Evolutionary conservation across 139 green algal species (phyloP).

Genomic region (Haematococcus sp.): DNA sequence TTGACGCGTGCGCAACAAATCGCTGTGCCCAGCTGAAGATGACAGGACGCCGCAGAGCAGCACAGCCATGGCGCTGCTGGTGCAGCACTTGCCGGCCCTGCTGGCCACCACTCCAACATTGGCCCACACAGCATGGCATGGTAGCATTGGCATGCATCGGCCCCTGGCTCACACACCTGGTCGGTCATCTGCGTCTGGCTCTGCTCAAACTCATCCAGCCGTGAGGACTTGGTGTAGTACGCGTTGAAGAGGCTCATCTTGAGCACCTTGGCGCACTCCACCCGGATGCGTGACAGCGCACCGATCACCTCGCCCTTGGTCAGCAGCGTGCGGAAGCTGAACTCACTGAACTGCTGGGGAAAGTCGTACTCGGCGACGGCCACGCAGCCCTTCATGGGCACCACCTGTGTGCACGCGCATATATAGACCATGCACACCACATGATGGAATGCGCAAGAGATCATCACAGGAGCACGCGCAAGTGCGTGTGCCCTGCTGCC

Average conservation of each 20-base stretch:
- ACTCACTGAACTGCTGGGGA: conserved; percentile 69
- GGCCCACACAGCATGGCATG: neutral
- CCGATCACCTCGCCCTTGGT: conserved; percentile 74
- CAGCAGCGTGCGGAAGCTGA: conserved; percentile 74
- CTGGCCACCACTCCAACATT: too few relatives aligned
- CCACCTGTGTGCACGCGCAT: neutral
- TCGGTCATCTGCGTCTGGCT: conserved; percentile 50
- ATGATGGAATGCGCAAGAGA: conserved; percentile 3
- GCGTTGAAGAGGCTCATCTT: conserved; percentile 73
- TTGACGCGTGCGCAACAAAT: too few relatives aligned
- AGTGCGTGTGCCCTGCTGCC: neutral
- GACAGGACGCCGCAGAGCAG: too few relatives aligned
- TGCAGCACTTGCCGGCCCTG: too few relatives aligned
- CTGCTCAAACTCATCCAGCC: conserved; percentile 82
- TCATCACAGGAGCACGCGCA: too few relatives aligned
- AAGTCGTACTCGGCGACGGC: conserved; percentile 62
- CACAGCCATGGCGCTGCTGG: too few relatives aligned
- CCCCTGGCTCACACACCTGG: conserved; percentile 1
- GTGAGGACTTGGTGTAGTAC: conserved; percentile 62
- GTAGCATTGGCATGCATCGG: neutral
- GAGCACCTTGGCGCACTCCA: conserved; percentile 59
- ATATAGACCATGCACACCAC: neutral
- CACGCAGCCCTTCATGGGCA: conserved; percentile 36
- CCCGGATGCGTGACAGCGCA: conserved; percentile 47
- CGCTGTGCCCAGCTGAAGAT: too few relatives aligned